Evolutionary conservation across 345 rosid genomes (phyloP).

Genomic region (Passiflora organensis): DNA sequence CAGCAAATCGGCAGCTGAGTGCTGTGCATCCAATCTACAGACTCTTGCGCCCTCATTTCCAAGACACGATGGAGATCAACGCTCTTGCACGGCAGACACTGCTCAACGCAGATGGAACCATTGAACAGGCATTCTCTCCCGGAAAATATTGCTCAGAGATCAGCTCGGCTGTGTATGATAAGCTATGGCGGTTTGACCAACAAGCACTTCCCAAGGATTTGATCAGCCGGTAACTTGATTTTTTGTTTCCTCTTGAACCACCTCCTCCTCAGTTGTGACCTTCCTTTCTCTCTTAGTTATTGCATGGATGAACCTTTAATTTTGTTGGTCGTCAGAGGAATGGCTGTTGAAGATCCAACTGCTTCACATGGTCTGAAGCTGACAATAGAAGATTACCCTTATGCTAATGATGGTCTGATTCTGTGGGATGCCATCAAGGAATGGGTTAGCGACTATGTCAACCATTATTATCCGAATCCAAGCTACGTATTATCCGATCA

Average conservation of each 20-base stretch:
- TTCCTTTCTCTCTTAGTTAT: too few relatives aligned
- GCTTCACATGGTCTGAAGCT: conserved; percentile 52
- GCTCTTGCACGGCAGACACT: conserved; percentile 30
- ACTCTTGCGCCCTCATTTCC: too few relatives aligned
- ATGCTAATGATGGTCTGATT: conserved; percentile 48
- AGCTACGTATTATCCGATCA: conserved; percentile 22
- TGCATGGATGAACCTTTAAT: not conserved
- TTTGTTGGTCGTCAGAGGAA: conserved; percentile 47
- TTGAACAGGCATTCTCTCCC: conserved; percentile 57
- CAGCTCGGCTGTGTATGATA: conserved; percentile 48
- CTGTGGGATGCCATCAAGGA: conserved; percentile 42
- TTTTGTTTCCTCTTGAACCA: not conserved
- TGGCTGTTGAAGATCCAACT: conserved; percentile 54
- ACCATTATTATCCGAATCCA: conserved; percentile 36
- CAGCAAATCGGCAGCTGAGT: conserved; percentile 63
- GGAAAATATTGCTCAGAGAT: conserved; percentile 50
- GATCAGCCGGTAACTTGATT: conserved; percentile 35
- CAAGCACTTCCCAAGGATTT: conserved; percentile 51
- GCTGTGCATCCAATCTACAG: conserved; percentile 6
- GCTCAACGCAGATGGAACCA: conserved; percentile 50
- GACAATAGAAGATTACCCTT: conserved; percentile 51
- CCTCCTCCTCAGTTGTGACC: not conserved
- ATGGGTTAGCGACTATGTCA: conserved; percentile 46
- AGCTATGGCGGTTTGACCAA: conserved; percentile 48
- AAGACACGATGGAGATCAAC: too few relatives aligned